phyloP scores from a whole-genome alignment of 345 rosid genomes.

The Luvunga scandens region DNA sequence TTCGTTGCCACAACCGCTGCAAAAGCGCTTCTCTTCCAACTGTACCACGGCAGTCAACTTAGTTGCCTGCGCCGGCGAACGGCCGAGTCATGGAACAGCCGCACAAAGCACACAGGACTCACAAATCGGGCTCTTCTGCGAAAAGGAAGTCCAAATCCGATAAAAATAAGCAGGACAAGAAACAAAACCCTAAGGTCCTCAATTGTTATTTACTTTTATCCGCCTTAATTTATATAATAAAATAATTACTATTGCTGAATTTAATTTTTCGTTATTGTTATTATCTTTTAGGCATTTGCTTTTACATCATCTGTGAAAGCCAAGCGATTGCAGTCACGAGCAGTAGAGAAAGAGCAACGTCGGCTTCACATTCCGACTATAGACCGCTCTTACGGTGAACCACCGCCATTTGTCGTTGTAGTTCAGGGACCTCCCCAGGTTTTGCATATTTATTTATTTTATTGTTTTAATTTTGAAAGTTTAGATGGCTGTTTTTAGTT shows the following conservation, averaged over 20 bases:
- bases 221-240: too few relatives aligned
- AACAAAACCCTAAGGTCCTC: constrained; percentile 65
- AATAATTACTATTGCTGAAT: not conserved
- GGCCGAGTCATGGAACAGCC: constrained; percentile 38
- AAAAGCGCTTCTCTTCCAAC: not conserved
- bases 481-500: not conserved
- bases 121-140: constrained; percentile 64
- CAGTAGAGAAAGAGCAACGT: constrained; percentile 87
- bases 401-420: constrained; percentile 79
- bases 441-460: constrained; percentile 5
- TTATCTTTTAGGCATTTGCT: constrained; percentile 56
- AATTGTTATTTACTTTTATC: not conserved
- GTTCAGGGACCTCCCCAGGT: constrained; percentile 90
- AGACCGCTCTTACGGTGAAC: constrained; percentile 79
- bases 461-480: not conserved
- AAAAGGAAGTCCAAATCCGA: constrained; percentile 51
- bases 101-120: constrained; percentile 70
- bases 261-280: not conserved
- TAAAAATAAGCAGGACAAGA: constrained; percentile 44
- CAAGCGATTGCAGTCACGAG: constrained; percentile 55
- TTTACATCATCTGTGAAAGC: constrained; percentile 62
- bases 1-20: not conserved
- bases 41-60: not conserved
- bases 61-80: constrained; percentile 1
- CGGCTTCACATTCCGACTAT: constrained; percentile 71